A percentile compares a stretch with the other conserved stretches of the same genome.
Conservation (phyloP, 2,329 filamentous ascomycete genomes). For the Microcyclosporella mali region DNA sequence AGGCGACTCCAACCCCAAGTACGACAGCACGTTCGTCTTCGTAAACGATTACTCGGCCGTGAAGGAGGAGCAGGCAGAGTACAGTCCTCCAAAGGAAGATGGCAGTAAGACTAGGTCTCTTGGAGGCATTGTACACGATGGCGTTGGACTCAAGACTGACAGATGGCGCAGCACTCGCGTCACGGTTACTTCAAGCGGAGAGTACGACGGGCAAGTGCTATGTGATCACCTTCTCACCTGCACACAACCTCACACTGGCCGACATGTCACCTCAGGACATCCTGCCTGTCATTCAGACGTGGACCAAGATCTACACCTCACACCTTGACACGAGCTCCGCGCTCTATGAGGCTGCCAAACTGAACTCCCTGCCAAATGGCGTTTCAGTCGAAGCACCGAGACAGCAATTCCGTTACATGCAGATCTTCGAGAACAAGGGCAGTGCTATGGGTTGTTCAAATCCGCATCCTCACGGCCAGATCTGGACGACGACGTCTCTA, state of each 20-base stretch:
- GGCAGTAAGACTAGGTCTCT: slow-evolving; percentile 43
- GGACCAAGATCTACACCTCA: slow-evolving; percentile 81
- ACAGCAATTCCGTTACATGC: slow-evolving; percentile 89
- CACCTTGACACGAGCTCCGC: slow-evolving; percentile 70
- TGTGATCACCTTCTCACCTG: slow-evolving; percentile 87
- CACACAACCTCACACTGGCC: slow-evolving; percentile 85
- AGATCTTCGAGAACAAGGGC: slow-evolving; percentile 99
- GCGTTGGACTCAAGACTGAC: background rate
- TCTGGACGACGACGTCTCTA: slow-evolving; percentile 88
- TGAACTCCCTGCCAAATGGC: slow-evolving; percentile 35
- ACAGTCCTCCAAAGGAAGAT: slow-evolving; percentile 49
- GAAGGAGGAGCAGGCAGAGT: slow-evolving; percentile 84
- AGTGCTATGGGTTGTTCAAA: slow-evolving; percentile 98
- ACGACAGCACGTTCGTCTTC: slow-evolving; percentile 83
- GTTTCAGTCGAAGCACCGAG: slow-evolving; percentile 50
- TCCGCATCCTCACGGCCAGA: slow-evolving; percentile 91
- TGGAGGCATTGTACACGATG: background rate
- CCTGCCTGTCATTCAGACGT: slow-evolving; percentile 75
- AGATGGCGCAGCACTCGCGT: slow-evolving; percentile 56
- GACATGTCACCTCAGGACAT: slow-evolving; percentile 76
- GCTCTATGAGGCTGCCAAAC: slow-evolving; percentile 44
- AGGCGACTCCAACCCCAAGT: slow-evolving; percentile 79
- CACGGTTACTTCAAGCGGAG: slow-evolving; percentile 72
- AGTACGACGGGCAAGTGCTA: slow-evolving; percentile 93
- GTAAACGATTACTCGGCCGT: slow-evolving; percentile 98